Evolutionary conservation across 495 filamentous ascomycete species (phyloP).

Genomic region (Chaetomium tenue): DNA sequence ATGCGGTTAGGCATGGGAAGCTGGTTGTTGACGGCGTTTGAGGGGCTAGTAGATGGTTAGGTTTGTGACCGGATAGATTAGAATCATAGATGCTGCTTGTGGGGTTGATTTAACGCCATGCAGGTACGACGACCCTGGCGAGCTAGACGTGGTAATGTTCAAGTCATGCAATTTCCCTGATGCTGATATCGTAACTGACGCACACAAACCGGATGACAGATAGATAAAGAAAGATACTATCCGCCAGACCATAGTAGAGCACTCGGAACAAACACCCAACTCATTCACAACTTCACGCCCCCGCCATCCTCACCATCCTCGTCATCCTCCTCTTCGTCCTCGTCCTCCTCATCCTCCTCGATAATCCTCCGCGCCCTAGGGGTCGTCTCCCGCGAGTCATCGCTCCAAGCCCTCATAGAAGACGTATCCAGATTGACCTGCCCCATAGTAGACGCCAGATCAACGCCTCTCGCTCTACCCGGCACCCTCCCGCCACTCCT

Average conservation of each 20-base stretch:
- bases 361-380: neutral
- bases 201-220: no score
- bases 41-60: neutral
- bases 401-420: neutral
- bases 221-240: no score
- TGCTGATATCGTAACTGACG: no score
- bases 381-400: neutral
- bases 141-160: no score
- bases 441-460: neutral
- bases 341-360: neutral
- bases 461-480: no score
- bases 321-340: neutral
- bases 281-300: conserved; percentile 8
- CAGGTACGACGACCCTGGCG: no score
- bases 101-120: neutral
- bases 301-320: neutral
- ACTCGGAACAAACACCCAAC: neutral
- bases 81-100: neutral
- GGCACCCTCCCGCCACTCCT: no score
- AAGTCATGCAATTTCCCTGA: no score
- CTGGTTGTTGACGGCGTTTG: conserved; percentile 18
- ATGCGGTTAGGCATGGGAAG: conserved; percentile 23
- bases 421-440: neutral
- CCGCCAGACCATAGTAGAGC: no score
- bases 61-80: neutral